Evolutionary conservation across 2,329 filamentous ascomycete genomes (phyloP), one percentile per base, ranked within the genome.

Genomic region (Cladophialophora immunda): DNA sequence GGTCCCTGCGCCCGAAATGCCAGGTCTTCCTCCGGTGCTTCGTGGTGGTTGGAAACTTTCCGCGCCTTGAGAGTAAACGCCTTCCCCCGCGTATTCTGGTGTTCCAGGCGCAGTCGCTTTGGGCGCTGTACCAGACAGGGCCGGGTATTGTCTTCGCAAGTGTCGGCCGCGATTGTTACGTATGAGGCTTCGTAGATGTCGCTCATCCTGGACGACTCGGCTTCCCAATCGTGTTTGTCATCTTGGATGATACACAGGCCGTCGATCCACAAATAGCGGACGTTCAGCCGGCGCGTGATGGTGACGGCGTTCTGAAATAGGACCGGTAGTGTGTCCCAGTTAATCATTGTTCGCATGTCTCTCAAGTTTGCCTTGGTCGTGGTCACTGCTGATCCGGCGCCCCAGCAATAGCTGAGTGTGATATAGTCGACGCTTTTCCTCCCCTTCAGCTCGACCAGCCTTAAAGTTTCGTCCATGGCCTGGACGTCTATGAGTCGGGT

Each of bases 231-330:
- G 45, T 72, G 58, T 45, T 72, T 58, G 4, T 68, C 64, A 29
- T 75, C 73, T 58, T 78, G 76, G 22, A 75, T 60, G 22, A 78
- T 76, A 38, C 77, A 78, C 0, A 78, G 63, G 11, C 72, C 71
- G 66, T 78, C 75, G 52, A 78, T 75, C 76, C 76, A 78, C 7
- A 78, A 58, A 58, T 76, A 77, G 1, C 58, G 36, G 19, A 75
- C 34, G 0, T 58, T 58, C 22, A 78, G 70, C 1, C 61, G 55
- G n/a, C 68, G 65, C 3, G 73, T 73, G 15, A 76, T 41, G 1
- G 22, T 41, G 41, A 78, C 72, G 4, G 75, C 74, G 45, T 77
- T 74, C 7, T 54, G 70, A 25, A 75, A 73, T 13, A 70, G 72
- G 27, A 59, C 30, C 8, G 65, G 60, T 4, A 64, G 55, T 6